A percentile compares a stretch with the other conserved stretches of the same genome.
Evolutionary conservation across 768 basidiomycete genomes (phyloP).

Genomic region (Panus rudis): DNA sequence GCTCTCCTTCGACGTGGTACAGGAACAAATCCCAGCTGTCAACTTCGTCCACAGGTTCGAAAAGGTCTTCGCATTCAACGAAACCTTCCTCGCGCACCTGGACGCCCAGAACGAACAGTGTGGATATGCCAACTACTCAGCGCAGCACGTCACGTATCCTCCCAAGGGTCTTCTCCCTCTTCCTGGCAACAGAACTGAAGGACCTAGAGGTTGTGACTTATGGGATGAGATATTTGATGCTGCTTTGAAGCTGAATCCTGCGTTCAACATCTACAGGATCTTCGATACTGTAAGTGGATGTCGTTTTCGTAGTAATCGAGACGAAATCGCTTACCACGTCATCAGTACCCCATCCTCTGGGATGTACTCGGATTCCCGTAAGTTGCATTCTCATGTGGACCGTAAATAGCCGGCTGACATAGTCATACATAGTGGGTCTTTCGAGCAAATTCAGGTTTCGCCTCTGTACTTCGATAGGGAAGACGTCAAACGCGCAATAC

Average conservation of each 20-base stretch:
- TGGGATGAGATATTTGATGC: slow-evolving; percentile 63
- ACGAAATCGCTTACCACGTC: not conserved
- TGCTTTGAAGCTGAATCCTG: slow-evolving; percentile 59
- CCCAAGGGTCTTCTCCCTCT: slow-evolving; percentile 59
- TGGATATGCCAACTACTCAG: slow-evolving; percentile 55
- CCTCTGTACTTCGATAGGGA: slow-evolving; percentile 65
- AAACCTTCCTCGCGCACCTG: slow-evolving; percentile 54
- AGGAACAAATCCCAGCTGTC: slow-evolving; percentile 65
- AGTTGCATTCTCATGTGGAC: slow-evolving; percentile 13
- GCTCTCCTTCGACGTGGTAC: slow-evolving; percentile 57
- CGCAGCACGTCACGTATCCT: slow-evolving; percentile 60
- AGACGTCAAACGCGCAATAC: slow-evolving; percentile 66
- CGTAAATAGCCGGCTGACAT: not conserved
- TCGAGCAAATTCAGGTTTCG: slow-evolving; percentile 39
- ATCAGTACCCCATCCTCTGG: slow-evolving; percentile 58
- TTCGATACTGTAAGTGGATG: slow-evolving; percentile 56
- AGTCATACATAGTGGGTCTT: slow-evolving; percentile 40
- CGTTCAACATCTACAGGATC: slow-evolving; percentile 72
- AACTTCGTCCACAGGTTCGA: slow-evolving; percentile 68
- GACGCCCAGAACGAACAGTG: slow-evolving; percentile 47
- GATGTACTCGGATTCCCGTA: slow-evolving; percentile 81
- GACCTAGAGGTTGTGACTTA: slow-evolving; percentile 51
- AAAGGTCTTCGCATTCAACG: slow-evolving; percentile 64
- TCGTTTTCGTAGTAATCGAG: not conserved
- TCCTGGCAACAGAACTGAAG: slow-evolving; percentile 46